Base-by-base conservation (phyloP, 2,329 filamentous ascomycete genomes). In the Orbilia quercus region DNA sequence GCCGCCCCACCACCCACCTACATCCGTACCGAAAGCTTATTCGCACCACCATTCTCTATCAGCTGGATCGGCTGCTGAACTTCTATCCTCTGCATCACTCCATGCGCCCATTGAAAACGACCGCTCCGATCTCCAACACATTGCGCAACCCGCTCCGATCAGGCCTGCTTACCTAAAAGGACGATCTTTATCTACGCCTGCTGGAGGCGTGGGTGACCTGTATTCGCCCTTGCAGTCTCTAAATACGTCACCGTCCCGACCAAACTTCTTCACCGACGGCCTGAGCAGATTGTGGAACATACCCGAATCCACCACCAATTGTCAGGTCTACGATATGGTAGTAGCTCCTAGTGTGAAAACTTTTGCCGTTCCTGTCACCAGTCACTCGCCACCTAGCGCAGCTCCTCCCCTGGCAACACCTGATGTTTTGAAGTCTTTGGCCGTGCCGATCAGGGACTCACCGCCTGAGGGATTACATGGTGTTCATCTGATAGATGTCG, bases 111-210 rank as follows among this genome's bases (percentile, higher is more conserved):
- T 40, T 48, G 16, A 28, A 20, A 50, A 18, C 7, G 28, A 40
- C 22, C 9, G 18, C 38, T 9, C 20, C 11, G 18, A 34, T 16
- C 16, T 40, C 9, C 36, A 55, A n/a, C 23, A 71, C 11, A 25
- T 65, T 40, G 1, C 48, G 11, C 67, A 72, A n/a, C 59, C 59
- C 7, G 48, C 34, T 11, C 53, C 59, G 7, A 47, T 42, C 4
- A 64, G 67, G 12, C 67, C 67, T 11, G 3, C 36, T 18, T 20
- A 40, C 2, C 42, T 54, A 14, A 57, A 72, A 22, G 58, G 34
- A 54, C 28, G 69, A 14, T 65, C 69, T 2, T 45, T 66, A 42
- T 62, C 69, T n/a, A 73, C 69, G 25, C 69, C 69, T n/a, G 45
- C 60, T 20, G 60, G 60, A 55, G 47, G 54, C 20, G 38, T 54